A percentile compares a stretch with the other conserved stretches of the same genome.
These are phyloP conservation scores for Lactuca sativa DNA, from an alignment of 129 eudicot genomes.

Conservation along the genomic window DNA sequence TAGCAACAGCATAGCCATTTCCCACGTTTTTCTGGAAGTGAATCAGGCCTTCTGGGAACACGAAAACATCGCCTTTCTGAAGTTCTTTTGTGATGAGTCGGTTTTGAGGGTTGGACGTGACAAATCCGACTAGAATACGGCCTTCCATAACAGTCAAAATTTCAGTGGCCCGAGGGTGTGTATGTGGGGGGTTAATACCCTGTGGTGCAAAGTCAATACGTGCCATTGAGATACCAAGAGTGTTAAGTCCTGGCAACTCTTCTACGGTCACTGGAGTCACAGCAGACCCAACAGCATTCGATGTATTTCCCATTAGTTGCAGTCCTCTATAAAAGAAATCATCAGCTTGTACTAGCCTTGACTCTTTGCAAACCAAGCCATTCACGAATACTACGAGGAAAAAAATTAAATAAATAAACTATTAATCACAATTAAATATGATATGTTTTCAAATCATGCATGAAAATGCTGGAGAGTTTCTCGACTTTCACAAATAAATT, in stretches of 20 bases:
- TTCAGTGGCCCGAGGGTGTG: slow-evolving; percentile 36
- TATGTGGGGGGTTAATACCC: slow-evolving; percentile 32
- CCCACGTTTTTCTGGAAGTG: too few species aligned
- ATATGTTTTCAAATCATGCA: neutral
- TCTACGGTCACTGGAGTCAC: too few species aligned
- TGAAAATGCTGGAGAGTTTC: too few species aligned
- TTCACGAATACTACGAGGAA: slow-evolving; percentile 6
- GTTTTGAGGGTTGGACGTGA: too few species aligned
- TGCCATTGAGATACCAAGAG: too few species aligned
- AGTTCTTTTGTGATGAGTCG: too few species aligned
- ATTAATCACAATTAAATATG: neutral
- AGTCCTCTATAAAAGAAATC: slow-evolving; percentile 34
- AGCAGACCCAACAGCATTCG: too few species aligned
- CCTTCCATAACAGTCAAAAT: slow-evolving; percentile 23
- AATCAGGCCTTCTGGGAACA: too few species aligned
- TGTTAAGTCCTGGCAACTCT: too few species aligned
- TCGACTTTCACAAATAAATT: neutral
- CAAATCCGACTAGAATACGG: neutral
- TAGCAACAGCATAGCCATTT: too few species aligned
- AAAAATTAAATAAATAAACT: neutral
- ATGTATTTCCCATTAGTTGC: neutral
- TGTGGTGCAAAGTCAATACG: too few species aligned
- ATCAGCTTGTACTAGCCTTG: slow-evolving; percentile 11
- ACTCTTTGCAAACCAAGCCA: slow-evolving; percentile 16
- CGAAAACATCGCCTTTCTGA: too few species aligned